Conservation (phyloP, 129 eudicot species). For the Oenanthe sinensis region DNA sequence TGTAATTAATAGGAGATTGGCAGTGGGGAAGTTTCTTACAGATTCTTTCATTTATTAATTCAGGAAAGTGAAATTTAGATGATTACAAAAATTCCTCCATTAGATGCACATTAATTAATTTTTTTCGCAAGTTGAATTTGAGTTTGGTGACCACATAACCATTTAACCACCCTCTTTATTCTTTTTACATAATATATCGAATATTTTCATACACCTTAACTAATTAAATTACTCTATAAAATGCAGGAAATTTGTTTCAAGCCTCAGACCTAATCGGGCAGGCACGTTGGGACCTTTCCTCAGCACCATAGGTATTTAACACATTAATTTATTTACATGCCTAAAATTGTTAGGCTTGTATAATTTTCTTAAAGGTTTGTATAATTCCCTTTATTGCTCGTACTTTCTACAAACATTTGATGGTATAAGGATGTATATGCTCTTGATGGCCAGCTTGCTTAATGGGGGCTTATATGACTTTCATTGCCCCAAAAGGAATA, state of each 20-base stretch:
- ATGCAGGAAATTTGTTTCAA: conserved; percentile 81
- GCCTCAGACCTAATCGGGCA: conserved; percentile 59
- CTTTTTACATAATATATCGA: neutral
- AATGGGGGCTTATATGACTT: neutral
- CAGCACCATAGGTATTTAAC: conserved; percentile 51
- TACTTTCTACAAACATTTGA: neutral
- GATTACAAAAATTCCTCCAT: neutral
- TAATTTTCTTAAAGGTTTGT: neutral
- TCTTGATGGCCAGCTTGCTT: neutral
- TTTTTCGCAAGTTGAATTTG: no score
- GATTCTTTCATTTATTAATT: neutral
- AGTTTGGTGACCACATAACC: no score
- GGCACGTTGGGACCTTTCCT: conserved; percentile 52
- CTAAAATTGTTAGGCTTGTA: neutral
- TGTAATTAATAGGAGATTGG: neutral
- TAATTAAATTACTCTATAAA: neutral
- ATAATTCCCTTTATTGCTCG: no score
- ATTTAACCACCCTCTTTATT: neutral
- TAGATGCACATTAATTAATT: neutral
- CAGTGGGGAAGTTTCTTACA: neutral
- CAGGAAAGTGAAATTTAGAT: neutral
- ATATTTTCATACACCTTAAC: neutral
- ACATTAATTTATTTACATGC: neutral
- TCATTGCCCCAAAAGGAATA: neutral
- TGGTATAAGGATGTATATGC: neutral